phyloP scores from a whole-genome alignment of 176 grass and related monocot species.

The Triticum timopheevii region DNA sequence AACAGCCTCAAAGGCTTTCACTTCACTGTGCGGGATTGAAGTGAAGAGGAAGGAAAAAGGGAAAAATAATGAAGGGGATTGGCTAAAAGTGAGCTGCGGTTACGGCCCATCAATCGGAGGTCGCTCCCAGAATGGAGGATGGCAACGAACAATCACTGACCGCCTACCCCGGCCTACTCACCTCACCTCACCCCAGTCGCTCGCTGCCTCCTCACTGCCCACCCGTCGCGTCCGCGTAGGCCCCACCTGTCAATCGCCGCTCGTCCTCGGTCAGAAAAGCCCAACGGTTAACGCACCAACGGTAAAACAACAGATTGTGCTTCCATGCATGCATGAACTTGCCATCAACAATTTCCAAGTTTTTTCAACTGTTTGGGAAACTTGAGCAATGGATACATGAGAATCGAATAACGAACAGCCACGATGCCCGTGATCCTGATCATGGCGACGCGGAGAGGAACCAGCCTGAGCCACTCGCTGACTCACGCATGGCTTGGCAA shows the following conservation, averaged over 20 bases:
- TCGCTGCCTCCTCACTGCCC: background rate
- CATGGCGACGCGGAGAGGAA: background rate
- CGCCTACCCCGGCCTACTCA: background rate
- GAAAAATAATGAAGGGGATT: background rate
- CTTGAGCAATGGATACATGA: background rate
- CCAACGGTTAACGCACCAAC: background rate
- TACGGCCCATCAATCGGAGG: background rate
- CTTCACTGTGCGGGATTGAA: conserved; percentile 20
- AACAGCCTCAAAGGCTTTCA: conserved; percentile 1
- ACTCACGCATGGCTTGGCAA: background rate
- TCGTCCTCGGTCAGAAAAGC: background rate
- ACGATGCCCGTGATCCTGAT: background rate
- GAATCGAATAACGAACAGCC: background rate
- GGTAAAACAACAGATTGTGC: too few relatives aligned
- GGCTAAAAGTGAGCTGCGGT: background rate
- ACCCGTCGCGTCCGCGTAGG: background rate
- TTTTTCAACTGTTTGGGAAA: too few relatives aligned
- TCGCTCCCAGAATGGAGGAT: conserved; percentile 17
- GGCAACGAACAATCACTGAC: conserved; percentile 27
- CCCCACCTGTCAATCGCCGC: background rate
- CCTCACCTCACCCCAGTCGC: too few relatives aligned
- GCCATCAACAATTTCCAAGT: too few relatives aligned
- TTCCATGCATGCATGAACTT: too few relatives aligned
- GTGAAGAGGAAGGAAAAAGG: background rate
- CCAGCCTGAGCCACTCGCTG: background rate